These are phyloP conservation scores for Cyclotella baltica DNA, from an alignment of 108 stramenopile species.

Conservation along the genomic window DNA sequence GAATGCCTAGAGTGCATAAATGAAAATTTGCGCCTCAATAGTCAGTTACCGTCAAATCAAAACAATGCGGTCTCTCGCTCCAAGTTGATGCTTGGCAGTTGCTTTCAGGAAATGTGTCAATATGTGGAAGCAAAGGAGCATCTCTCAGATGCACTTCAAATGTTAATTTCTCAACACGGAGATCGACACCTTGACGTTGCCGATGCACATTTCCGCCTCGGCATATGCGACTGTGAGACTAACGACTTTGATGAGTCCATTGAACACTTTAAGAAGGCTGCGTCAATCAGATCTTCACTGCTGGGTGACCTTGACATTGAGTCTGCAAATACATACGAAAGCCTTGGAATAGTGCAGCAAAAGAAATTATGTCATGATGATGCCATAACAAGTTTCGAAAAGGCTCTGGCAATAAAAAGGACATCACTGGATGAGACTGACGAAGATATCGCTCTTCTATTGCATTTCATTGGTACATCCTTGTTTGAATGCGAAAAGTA, in stretches of 20 bases:
- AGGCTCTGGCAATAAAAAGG: slow-evolving; percentile 56
- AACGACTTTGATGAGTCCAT: slow-evolving; percentile 38
- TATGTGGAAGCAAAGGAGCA: slow-evolving; percentile 35
- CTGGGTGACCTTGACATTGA: slow-evolving; percentile 47
- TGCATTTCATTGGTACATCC: slow-evolving; percentile 56
- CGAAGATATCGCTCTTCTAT: slow-evolving; percentile 46
- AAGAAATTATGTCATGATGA: slow-evolving; percentile 43
- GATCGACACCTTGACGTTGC: slow-evolving; percentile 48
- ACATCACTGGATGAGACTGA: slow-evolving; percentile 39
- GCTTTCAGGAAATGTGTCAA: slow-evolving; percentile 46
- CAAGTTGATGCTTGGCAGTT: slow-evolving; percentile 44
- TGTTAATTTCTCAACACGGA: slow-evolving; percentile 34
- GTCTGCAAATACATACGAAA: slow-evolving; percentile 54
- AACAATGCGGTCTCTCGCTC: slow-evolving; percentile 37
- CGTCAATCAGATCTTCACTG: slow-evolving; percentile 32
- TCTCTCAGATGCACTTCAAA: slow-evolving; percentile 31
- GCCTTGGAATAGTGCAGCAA: slow-evolving; percentile 61
- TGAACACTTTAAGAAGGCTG: slow-evolving; percentile 43
- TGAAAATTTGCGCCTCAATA: slow-evolving; percentile 43
- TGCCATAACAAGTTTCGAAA: slow-evolving; percentile 49
- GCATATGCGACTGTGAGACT: slow-evolving; percentile 49
- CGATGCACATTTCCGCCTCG: slow-evolving; percentile 49
- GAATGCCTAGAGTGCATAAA: slow-evolving; percentile 49
- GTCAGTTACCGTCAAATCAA: slow-evolving; percentile 11
- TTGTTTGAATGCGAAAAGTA: slow-evolving; percentile 39